Evolutionary conservation across 2,329 filamentous ascomycete species (phyloP).

Genomic region (Fusarium foetens): DNA sequence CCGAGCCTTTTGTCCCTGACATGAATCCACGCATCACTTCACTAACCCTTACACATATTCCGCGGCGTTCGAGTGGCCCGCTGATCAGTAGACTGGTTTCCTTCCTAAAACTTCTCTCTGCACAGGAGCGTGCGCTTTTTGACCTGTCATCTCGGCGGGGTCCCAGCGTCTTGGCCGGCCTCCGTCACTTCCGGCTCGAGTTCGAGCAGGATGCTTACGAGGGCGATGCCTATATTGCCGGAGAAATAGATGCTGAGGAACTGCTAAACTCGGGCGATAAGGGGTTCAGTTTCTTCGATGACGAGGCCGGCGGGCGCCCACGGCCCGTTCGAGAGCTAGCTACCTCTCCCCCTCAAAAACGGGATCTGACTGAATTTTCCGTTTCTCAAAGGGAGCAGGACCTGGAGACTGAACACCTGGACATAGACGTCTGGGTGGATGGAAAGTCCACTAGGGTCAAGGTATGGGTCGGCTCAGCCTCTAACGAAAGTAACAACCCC

Average conservation of each 20-base stretch:
- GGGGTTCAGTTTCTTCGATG: constrained; percentile 59
- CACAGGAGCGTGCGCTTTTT: constrained; percentile 61
- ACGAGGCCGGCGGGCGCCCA: constrained; percentile 15
- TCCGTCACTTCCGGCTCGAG: constrained; percentile 66
- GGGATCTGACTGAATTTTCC: constrained; percentile 8
- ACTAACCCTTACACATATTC: constrained; percentile 65
- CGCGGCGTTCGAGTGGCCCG: constrained; percentile 62
- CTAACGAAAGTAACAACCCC: constrained; percentile 47
- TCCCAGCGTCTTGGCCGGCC: constrained; percentile 58
- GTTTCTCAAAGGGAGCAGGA: neutral
- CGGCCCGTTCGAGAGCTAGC: constrained; percentile 14
- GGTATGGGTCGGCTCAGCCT: constrained; percentile 59
- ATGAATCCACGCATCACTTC: constrained; percentile 65
- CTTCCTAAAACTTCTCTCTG: constrained; percentile 59
- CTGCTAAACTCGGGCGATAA: constrained; percentile 54
- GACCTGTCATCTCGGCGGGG: constrained; percentile 50
- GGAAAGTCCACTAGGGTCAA: constrained; percentile 38
- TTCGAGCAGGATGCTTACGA: constrained; percentile 58
- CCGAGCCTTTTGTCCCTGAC: constrained; percentile 61
- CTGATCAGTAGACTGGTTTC: constrained; percentile 58
- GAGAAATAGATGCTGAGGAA: constrained; percentile 54
- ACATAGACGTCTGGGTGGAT: constrained; percentile 41
- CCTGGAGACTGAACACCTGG: constrained; percentile 40
- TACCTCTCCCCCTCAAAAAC: neutral
- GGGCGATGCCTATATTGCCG: constrained; percentile 47